Base-by-base conservation (phyloP, 202 grass and related monocot species). In the Carex arenaria region DNA sequence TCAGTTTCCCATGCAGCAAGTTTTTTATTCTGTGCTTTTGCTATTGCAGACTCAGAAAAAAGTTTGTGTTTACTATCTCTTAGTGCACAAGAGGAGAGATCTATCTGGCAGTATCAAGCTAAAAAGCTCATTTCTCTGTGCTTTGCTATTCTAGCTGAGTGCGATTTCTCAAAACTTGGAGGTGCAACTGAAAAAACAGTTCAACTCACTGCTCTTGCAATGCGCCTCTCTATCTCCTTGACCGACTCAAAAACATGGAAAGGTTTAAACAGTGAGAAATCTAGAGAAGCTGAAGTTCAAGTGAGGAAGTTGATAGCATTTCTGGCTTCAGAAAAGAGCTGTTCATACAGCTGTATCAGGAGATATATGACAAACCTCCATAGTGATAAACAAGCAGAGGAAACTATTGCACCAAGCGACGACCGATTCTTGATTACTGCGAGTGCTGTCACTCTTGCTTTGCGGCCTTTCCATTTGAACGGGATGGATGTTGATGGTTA, bases 231-330 rank as follows among this genome's bases (percentile, higher is more conserved):
- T 84, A 81, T 98, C 14, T 94, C 92, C 62, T 85, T 98, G 86
- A 95, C 95, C 67, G 95, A 98, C 87, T 64, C 75, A 43, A 94
- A 90, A 90, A 92, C 88, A 53, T 98, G 95, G 95, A 95, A 95
- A 83, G 83, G 34, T 10, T 51, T 98, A 60, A 87, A 80, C 78
- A 88, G 18, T 85, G 86, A 85, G 54, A 82, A 86, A 73, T 64
- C 67, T 75, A 86, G 19, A 59, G 80, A 84, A 77, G 90, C 90
- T 83, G 84, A 91, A 90, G 80, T 73, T 12, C 84, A 80, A 83
- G 77, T 93, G 81, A 85, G 89, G 72, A 86, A 53, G 81, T 93
- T 98, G 86, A 92, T 95, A 85, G 80, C 82, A 85, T 95, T 87
- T 90, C 88, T 98, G 62, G 83, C 84, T 52, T 38, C 83, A 85